Evolutionary conservation across 2,329 filamentous ascomycete genomes (phyloP).

Genomic region (Neofusicoccum parvum): DNA sequence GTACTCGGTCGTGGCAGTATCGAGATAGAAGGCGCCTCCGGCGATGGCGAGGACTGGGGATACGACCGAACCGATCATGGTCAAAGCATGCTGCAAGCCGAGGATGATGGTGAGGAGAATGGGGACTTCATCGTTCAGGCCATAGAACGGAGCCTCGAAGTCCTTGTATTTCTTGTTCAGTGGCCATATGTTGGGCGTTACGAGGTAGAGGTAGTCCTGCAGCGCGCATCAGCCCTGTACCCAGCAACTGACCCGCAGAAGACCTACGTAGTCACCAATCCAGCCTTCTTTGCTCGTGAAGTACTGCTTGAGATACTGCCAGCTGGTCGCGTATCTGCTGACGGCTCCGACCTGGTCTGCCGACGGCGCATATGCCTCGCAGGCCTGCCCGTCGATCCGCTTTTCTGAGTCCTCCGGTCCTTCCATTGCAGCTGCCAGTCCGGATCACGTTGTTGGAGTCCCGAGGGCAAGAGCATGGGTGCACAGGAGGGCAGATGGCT

Average conservation of each 20-base stretch:
- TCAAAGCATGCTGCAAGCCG: constrained; percentile 34
- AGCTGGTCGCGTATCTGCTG: background rate
- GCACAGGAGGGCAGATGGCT: no score
- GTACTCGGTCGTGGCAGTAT: constrained; percentile 30
- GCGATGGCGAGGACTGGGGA: constrained; percentile 35
- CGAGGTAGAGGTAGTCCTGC: constrained; percentile 40
- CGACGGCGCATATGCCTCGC: background rate
- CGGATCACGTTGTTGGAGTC: background rate
- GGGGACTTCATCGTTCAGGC: constrained; percentile 31
- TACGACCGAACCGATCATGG: constrained; percentile 32
- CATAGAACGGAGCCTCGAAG: constrained; percentile 32
- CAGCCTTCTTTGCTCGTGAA: constrained; percentile 34
- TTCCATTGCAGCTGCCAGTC: background rate
- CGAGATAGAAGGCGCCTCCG: constrained; percentile 33
- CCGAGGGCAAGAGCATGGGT: background rate
- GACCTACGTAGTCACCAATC: constrained; percentile 43
- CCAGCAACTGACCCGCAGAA: background rate
- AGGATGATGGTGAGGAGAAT: constrained; percentile 32
- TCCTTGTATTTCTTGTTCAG: constrained; percentile 31
- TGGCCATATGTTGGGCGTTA: constrained; percentile 30
- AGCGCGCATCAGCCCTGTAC: background rate
- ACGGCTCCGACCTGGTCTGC: background rate
- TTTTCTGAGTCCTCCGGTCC: background rate
- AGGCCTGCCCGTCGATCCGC: background rate
- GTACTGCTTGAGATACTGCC: background rate